Evolutionary conservation across 1,284 basidiomycete species (phyloP).

Genomic region (Apiotrichum siamense): DNA sequence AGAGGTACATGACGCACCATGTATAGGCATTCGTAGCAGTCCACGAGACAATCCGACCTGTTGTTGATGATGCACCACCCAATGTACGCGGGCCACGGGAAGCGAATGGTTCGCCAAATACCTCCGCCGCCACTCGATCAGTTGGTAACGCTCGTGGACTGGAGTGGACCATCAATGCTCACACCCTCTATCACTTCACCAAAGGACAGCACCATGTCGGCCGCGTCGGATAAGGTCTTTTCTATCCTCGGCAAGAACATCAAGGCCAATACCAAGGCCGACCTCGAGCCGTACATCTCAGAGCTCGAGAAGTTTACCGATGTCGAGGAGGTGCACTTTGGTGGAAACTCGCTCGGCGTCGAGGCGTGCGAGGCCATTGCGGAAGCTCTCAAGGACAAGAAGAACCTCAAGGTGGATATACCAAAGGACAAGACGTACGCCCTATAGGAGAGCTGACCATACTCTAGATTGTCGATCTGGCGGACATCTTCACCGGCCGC

Average conservation of each 20-base stretch:
- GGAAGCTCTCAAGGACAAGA: constrained; percentile 67
- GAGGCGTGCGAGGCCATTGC: constrained; percentile 83
- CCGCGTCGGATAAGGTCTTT: constrained; percentile 45
- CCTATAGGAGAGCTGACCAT: neutral
- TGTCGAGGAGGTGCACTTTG: constrained; percentile 84
- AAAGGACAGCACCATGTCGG: constrained; percentile 14
- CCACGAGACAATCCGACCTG: neutral
- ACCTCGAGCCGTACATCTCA: constrained; percentile 72
- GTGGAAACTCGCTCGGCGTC: constrained; percentile 93
- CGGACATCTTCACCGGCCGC: constrained; percentile 96
- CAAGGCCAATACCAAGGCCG: constrained; percentile 72
- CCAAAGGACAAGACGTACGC: neutral
- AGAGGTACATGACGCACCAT: neutral
- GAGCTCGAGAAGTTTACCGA: constrained; percentile 57
- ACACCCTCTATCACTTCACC: neutral
- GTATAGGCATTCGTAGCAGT: too few species aligned
- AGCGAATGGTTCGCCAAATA: neutral
- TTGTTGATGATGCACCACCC: neutral
- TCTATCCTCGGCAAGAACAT: constrained; percentile 68
- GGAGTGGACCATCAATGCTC: too few species aligned
- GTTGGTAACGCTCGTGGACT: neutral
- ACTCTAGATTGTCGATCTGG: constrained; percentile 80
- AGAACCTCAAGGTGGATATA: constrained; percentile 60
- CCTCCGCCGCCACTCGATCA: neutral
- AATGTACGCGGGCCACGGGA: too few species aligned